Evolutionary conservation across 2,329 filamentous ascomycete genomes (phyloP).

Genomic region (Keithomyces neogunnii): DNA sequence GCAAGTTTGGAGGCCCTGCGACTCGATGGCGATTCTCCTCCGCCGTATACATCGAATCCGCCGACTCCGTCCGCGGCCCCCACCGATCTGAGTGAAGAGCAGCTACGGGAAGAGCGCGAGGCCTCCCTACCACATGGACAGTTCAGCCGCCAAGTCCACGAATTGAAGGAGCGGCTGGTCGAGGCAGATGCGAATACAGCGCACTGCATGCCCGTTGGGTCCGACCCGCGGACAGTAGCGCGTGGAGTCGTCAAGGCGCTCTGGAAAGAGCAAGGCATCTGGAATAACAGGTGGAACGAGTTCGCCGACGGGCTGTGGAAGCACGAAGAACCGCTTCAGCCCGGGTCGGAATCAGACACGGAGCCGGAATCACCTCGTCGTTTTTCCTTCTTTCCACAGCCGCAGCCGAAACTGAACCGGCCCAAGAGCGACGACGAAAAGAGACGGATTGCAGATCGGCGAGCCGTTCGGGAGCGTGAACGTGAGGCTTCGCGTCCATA

Average conservation of each 20-base stretch:
- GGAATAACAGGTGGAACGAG: not conserved
- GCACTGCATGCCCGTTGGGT: not conserved
- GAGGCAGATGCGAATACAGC: not conserved
- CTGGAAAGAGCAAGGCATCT: constrained; percentile 6
- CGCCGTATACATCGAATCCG: not conserved
- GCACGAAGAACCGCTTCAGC: constrained; percentile 1
- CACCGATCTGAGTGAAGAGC: not conserved
- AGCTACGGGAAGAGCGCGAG: not conserved
- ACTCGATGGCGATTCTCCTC: not conserved
- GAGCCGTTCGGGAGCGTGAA: not conserved
- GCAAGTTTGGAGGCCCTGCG: no score
- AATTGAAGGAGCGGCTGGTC: not conserved
- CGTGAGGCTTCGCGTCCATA: constrained; percentile 11
- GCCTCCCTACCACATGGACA: not conserved
- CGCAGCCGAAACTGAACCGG: not conserved
- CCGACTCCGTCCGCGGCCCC: not conserved
- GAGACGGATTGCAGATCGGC: not conserved
- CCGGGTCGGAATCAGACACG: not conserved
- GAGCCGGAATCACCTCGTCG: not conserved
- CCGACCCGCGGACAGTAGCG: not conserved
- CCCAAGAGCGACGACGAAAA: not conserved
- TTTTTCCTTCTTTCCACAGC: not conserved
- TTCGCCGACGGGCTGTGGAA: not conserved
- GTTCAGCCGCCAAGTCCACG: not conserved
- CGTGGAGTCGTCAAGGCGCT: not conserved